A percentile compares a stretch with the other conserved stretches of the same genome.
These are phyloP conservation scores for Oligophagozyma castellii DNA, from an alignment of 1,139 yeast genomes.

Conservation along the genomic window DNA sequence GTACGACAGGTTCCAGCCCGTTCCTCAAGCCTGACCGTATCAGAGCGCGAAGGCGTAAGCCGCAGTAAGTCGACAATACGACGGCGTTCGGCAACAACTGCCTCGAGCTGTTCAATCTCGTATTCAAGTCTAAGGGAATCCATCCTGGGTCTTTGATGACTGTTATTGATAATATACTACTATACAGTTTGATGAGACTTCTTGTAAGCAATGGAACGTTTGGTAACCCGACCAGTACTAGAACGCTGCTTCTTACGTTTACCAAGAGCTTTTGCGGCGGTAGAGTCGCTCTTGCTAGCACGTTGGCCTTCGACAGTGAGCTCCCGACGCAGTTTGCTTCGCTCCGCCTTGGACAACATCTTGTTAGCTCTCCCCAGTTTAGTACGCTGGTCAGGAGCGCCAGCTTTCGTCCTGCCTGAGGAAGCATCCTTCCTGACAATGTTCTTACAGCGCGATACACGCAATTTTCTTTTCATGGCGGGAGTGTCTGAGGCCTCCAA, in stretches of 20 bases:
- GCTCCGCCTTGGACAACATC: slow-evolving; percentile 67
- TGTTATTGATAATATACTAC: too few species aligned
- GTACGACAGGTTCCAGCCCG: slow-evolving; percentile 6
- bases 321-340: slow-evolving; percentile 44
- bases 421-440: slow-evolving; percentile 27
- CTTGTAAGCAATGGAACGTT: slow-evolving; percentile 25
- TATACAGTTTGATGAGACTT: slow-evolving; percentile 7
- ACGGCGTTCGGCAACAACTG: slow-evolving; percentile 19
- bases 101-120: slow-evolving; percentile 15
- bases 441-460: slow-evolving; percentile 68
- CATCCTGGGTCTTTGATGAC: too few species aligned
- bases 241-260: slow-evolving; percentile 54
- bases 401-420: slow-evolving; percentile 9
- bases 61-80: slow-evolving; percentile 11
- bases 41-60: slow-evolving; percentile 17
- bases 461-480: slow-evolving; percentile 46
- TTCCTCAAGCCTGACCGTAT: slow-evolving; percentile 12
- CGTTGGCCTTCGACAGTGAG: slow-evolving; percentile 61
- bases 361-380: slow-evolving; percentile 67
- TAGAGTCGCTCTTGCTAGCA: slow-evolving; percentile 54
- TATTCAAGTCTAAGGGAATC: slow-evolving; percentile 13
- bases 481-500: slow-evolving; percentile 27
- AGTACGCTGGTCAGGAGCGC: slow-evolving; percentile 57
- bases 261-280: slow-evolving; percentile 32
- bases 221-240: slow-evolving; percentile 27